Evolutionary conservation across 805 yeast species (phyloP).

Genomic region (Candida hungchunana): DNA sequence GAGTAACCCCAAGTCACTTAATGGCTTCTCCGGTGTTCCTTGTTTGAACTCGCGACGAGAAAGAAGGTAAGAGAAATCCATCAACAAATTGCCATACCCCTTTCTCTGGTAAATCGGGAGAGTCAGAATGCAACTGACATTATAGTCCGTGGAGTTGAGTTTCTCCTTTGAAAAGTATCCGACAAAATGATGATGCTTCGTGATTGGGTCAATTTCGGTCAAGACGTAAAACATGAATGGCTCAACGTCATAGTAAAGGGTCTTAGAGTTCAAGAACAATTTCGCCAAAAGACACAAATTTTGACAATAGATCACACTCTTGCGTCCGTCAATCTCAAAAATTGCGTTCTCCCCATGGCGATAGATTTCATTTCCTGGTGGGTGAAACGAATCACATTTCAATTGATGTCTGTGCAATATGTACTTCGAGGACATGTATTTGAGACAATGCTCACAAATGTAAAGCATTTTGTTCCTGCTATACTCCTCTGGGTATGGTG

Average conservation of each 20-base stretch:
- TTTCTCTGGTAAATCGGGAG: constrained; percentile 81
- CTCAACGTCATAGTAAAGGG: constrained; percentile 91
- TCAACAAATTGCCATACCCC: constrained; percentile 86
- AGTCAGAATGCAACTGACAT: constrained; percentile 87
- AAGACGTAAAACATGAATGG: constrained; percentile 88
- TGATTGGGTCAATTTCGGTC: constrained; percentile 54
- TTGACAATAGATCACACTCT: constrained; percentile 78
- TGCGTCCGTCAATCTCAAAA: constrained; percentile 92
- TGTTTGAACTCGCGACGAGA: constrained; percentile 68
- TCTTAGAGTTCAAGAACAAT: constrained; percentile 83
- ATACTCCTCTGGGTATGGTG: constrained; percentile 91
- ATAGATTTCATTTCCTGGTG: constrained; percentile 92
- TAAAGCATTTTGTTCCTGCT: constrained; percentile 57
- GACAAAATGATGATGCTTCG: constrained; percentile 64
- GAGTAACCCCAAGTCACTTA: constrained; percentile 78
- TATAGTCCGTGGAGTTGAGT: constrained; percentile 68
- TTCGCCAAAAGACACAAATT: constrained; percentile 87
- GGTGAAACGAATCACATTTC: constrained; percentile 69
- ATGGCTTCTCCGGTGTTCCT: constrained; percentile 96
- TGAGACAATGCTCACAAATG: constrained; percentile 81
- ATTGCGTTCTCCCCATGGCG: constrained; percentile 65
- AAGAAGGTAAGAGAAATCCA: constrained; percentile 82
- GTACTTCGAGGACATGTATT: constrained; percentile 69
- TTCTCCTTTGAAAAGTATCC: constrained; percentile 93
- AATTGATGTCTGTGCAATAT: constrained; percentile 64